phyloP scores from a whole-genome alignment of 73 alveolate species.

The Stentor roeselii region DNA sequence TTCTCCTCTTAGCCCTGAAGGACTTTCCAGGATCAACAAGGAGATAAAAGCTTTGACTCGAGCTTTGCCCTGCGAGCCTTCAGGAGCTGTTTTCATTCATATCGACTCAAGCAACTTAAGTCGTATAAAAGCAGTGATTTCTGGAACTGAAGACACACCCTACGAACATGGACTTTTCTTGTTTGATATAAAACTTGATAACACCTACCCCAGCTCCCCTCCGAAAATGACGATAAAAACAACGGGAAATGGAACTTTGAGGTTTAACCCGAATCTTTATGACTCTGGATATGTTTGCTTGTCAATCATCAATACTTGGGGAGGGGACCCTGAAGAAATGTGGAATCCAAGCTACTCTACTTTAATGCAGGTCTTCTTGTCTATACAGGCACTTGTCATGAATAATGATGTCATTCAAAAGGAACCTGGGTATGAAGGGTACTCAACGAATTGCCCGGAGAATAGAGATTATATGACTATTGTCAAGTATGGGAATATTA shows the following conservation, averaged over 20 bases:
- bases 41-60: conserved; percentile 92
- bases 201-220: conserved; percentile 86
- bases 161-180: conserved; percentile 95
- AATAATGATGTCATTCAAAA: conserved; percentile 93
- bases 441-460: too few relatives aligned
- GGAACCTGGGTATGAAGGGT: conserved; percentile 98
- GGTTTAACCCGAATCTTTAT: conserved; percentile 96
- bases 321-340: conserved; percentile 94
- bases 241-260: conserved; percentile 83
- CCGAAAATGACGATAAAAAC: conserved; percentile 92
- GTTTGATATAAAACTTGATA: conserved; percentile 88
- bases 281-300: conserved; percentile 95
- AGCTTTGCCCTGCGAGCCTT: conserved; percentile 92
- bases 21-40: too few relatives aligned
- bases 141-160: conserved; percentile 96
- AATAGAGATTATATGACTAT: conserved; percentile 94
- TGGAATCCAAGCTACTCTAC: conserved; percentile 97
- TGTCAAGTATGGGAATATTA: conserved; percentile 88
- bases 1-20: too few relatives aligned
- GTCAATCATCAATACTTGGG: conserved; percentile 92
- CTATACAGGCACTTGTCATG: conserved; percentile 94
- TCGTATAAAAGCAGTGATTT: conserved; percentile 87
- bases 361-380: conserved; percentile 85
- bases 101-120: conserved; percentile 86
- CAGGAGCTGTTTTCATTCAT: conserved; percentile 92